Conservation (phyloP, 305 asterid genomes). For the Fraxinus paxiana region DNA sequence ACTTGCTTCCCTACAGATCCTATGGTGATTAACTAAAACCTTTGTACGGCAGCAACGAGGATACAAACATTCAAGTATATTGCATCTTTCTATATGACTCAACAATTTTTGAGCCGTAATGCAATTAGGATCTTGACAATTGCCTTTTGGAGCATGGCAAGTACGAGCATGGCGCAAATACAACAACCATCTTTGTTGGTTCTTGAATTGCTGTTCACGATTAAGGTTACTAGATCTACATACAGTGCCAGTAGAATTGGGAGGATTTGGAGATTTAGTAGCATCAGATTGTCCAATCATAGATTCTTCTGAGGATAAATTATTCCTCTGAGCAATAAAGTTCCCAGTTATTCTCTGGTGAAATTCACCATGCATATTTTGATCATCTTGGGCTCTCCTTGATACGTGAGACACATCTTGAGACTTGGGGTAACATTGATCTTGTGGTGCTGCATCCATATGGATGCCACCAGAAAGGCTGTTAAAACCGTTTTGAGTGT, state of each 20-base stretch:
- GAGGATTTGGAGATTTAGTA: conserved; percentile 48
- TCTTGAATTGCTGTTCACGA: conserved; percentile 50
- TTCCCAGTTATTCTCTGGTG: conserved; percentile 54
- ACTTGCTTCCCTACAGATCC: conserved; percentile 51
- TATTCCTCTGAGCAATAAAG: conserved; percentile 67
- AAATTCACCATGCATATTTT: conserved; percentile 54
- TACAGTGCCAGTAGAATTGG: conserved; percentile 32
- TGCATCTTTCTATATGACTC: conserved; percentile 67
- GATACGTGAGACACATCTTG: conserved; percentile 49
- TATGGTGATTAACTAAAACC: conserved; percentile 49
- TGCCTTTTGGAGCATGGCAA: conserved; percentile 75
- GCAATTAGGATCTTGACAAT: conserved; percentile 67
- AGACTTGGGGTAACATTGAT: conserved; percentile 52
- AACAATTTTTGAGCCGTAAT: conserved; percentile 52
- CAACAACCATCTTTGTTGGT: conserved; percentile 76
- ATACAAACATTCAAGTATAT: conserved; percentile 43
- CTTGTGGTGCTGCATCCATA: conserved; percentile 42
- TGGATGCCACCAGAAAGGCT: conserved; percentile 48
- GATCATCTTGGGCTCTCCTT: conserved; percentile 44
- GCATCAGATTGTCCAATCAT: conserved; percentile 50
- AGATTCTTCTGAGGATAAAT: conserved; percentile 64
- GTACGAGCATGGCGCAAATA: conserved; percentile 87
- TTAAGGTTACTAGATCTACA: conserved; percentile 41
- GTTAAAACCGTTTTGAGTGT: conserved; percentile 49
- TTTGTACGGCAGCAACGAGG: conserved; percentile 61